Percentiles rank a stretch among this genome's conserved stretches.
Conservation (phyloP, 2,329 filamentous ascomycete species). For the Aspergillus uvarum region DNA sequence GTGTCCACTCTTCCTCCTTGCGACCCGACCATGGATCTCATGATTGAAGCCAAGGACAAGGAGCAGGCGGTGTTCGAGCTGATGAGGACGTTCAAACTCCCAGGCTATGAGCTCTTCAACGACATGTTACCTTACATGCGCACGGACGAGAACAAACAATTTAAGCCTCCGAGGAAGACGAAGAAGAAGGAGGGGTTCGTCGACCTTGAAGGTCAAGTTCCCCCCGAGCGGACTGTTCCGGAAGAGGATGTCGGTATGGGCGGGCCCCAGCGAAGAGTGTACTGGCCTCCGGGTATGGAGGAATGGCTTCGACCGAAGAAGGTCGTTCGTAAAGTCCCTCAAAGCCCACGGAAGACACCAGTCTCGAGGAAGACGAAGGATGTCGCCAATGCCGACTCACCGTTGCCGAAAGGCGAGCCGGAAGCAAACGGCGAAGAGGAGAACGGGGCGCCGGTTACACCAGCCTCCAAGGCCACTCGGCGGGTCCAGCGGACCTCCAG, state of each 20-base stretch:
- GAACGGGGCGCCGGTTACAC: slow-evolving; percentile 15
- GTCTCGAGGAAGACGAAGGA: slow-evolving; percentile 17
- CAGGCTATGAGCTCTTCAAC: slow-evolving; percentile 72
- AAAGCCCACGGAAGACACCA: slow-evolving; percentile 22
- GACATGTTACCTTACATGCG: slow-evolving; percentile 76
- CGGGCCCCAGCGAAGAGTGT: slow-evolving; percentile 75
- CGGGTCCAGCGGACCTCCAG: slow-evolving; percentile 12
- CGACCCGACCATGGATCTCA: slow-evolving; percentile 81
- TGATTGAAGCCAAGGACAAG: slow-evolving; percentile 99
- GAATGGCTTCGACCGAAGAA: slow-evolving; percentile 86
- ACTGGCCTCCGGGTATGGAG: slow-evolving; percentile 88
- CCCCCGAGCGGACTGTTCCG: slow-evolving; percentile 50
- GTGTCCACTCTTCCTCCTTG: slow-evolving; percentile 82
- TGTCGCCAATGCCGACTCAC: slow-evolving; percentile 7
- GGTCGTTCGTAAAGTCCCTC: slow-evolving; percentile 32
- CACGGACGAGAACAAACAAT: slow-evolving; percentile 68
- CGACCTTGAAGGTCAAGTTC: slow-evolving; percentile 46
- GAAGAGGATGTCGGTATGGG: slow-evolving; percentile 82
- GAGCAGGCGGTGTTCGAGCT: slow-evolving; percentile 94
- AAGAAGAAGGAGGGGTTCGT: slow-evolving; percentile 46
- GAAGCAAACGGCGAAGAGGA: slow-evolving; percentile 2
- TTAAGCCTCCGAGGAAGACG: slow-evolving; percentile 49
- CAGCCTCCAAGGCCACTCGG: slow-evolving; percentile 17
- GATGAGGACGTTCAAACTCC: slow-evolving; percentile 83
- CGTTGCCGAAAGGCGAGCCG: slow-evolving; percentile 5